Conservation (phyloP, 2,329 filamentous ascomycete genomes). For the Fusarium sp. region DNA sequence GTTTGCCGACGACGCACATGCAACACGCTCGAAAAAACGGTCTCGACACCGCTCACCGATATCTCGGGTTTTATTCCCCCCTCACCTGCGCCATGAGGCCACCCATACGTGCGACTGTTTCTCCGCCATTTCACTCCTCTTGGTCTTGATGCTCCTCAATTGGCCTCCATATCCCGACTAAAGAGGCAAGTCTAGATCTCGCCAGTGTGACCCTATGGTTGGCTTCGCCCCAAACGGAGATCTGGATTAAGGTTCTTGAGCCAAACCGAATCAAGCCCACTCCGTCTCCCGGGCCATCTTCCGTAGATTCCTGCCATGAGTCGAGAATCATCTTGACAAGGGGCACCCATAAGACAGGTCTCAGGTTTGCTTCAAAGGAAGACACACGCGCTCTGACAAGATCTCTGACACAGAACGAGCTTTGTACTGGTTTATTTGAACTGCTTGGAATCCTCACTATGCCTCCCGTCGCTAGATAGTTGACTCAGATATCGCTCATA, state of each 20-base stretch:
- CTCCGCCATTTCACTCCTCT: background rate
- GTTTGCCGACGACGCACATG: conserved; percentile 3
- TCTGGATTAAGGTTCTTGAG: conserved; percentile 38
- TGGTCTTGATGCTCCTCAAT: background rate
- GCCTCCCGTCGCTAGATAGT: conserved; percentile 28
- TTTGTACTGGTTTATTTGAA: conserved; percentile 5
- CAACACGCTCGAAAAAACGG: conserved; percentile 15
- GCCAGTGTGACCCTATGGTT: conserved; percentile 12
- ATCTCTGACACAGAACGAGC: background rate
- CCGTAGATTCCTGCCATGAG: conserved; percentile 14
- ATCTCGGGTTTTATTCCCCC: conserved; percentile 12
- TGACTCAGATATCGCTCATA: conserved; percentile 55
- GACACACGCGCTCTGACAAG: background rate
- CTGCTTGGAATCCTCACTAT: conserved; percentile 23
- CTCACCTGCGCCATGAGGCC: conserved; percentile 9
- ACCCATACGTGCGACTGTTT: conserved; percentile 12
- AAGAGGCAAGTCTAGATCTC: conserved; percentile 19
- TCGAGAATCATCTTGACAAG: conserved; percentile 14
- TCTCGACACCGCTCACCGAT: conserved; percentile 16
- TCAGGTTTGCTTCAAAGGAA: background rate
- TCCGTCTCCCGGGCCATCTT: conserved; percentile 5
- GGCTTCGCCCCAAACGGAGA: conserved; percentile 32
- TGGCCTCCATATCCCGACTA: background rate
- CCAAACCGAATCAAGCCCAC: conserved; percentile 33
- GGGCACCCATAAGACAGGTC: conserved; percentile 1